These are phyloP conservation scores for Globisporangium spinosum DNA, from an alignment of 352 stramenopile species.

Conservation along the genomic window DNA sequence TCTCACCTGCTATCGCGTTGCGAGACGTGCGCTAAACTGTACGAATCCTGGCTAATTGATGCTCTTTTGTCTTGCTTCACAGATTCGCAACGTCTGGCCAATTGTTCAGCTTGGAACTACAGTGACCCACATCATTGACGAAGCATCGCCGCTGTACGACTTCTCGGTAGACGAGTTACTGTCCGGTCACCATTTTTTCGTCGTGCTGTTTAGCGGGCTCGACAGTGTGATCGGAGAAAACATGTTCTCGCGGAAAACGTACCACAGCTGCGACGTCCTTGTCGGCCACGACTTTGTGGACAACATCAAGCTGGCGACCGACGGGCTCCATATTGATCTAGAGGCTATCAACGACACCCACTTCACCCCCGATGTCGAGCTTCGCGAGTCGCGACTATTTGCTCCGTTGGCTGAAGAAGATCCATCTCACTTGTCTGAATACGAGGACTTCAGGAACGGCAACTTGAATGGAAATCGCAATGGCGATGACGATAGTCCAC, in stretches of 20 bases:
- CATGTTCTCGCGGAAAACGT: conserved; percentile 55
- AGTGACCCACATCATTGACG: conserved; percentile 54
- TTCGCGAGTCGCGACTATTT: conserved; percentile 27
- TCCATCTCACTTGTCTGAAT: too few relatives aligned
- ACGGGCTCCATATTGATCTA: conserved; percentile 56
- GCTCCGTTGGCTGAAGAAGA: neutral
- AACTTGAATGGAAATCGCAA: neutral
- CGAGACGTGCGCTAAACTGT: neutral
- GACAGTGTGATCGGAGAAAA: conserved; percentile 55
- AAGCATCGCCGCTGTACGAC: conserved; percentile 42
- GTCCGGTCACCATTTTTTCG: conserved; percentile 47
- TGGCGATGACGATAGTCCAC: neutral
- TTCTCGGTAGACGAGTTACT: conserved; percentile 44
- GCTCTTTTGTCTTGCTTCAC: neutral
- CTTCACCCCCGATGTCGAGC: conserved; percentile 27
- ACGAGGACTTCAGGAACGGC: neutral
- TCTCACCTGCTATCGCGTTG: neutral
- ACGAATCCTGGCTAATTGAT: neutral
- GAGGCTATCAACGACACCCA: conserved; percentile 50
- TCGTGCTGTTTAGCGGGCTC: conserved; percentile 52
- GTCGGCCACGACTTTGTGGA: conserved; percentile 59
- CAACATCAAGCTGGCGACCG: conserved; percentile 49
- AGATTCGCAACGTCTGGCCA: conserved; percentile 60
- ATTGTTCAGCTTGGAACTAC: conserved; percentile 56
- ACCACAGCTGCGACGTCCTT: conserved; percentile 57